Percentiles rank a stretch among this genome's conserved stretches.
Evolutionary conservation across 345 rosid genomes (phyloP).

Genomic region (Murraya koenigii): DNA sequence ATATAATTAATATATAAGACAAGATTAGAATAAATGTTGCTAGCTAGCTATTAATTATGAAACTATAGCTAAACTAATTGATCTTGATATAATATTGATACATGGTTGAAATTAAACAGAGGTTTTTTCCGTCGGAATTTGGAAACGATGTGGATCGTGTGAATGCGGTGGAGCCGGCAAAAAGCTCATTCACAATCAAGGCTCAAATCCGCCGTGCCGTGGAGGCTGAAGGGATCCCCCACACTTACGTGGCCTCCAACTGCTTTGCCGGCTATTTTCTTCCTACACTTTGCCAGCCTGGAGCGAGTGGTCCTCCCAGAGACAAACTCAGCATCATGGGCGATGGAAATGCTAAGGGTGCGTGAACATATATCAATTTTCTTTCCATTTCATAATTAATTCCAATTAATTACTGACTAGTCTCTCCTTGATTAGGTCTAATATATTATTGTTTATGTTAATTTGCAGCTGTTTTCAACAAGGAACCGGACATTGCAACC

Average conservation of each 20-base stretch:
- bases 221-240: constrained; percentile 60
- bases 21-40: no score
- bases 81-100: neutral
- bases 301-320: constrained; percentile 55
- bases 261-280: constrained; percentile 51
- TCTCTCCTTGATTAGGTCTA: no score
- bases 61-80: no score
- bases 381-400: no score
- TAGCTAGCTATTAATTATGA: no score
- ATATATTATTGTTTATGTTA: neutral
- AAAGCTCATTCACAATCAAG: constrained; percentile 38
- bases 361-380: neutral
- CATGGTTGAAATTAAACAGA: constrained; percentile 18
- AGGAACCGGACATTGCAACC: constrained; percentile 54
- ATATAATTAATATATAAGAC: no score
- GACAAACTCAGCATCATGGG: constrained; percentile 53
- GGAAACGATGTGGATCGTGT: constrained; percentile 55
- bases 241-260: constrained; percentile 49
- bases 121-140: constrained; percentile 74
- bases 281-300: constrained; percentile 43
- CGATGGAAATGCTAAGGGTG: constrained; percentile 59
- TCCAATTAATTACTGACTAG: no score
- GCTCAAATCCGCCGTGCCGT: constrained; percentile 44
- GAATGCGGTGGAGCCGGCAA: constrained; percentile 57
- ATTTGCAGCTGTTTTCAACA: constrained; percentile 45